Evolutionary conservation across 768 basidiomycete species (phyloP), one percentile per base, ranked within the genome.

Genomic region (Phylloporus sp.): DNA sequence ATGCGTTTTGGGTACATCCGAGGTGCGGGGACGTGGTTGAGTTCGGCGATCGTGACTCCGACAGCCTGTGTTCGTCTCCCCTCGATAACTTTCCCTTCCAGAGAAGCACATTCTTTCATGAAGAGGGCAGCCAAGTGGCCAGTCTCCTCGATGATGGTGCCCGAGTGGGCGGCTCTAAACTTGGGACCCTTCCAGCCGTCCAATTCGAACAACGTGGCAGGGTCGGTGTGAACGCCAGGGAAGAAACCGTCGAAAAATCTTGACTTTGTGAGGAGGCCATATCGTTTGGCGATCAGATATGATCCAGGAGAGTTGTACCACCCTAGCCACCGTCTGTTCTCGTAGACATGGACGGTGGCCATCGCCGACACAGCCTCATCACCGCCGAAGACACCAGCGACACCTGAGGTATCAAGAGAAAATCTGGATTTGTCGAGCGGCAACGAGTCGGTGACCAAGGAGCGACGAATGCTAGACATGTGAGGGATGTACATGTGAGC

Each of bases 301-400:
- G 69, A 66, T 13, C 69, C 69, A 3, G 69, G 69, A 10, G 70
- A 54, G 31, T 71, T 70, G 31, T 70, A 71, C 64, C 68, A 71
- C 6, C 69, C 69, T 13, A 71, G 31, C 64, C 60, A 70, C 22
- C 51, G 60, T 37, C 66, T 61, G 8, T 60, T 58, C 42, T 60
- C 55, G 44, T 60, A 66, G 15, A 71, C 47, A 38, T 70, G 70
- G 13, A 71, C 61, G 3, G 67, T 67, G 1, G 63, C 60, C 64
- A 71, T 70, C 18, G 70, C 66, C 1, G 70, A 61, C 6, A 71
- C 58, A 7, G 69, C 69, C 31, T 70, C 69, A 11, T 69, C 68
- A 9, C 69, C 69, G 24, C 69, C 69, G 26, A 70, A 61, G 39
- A 71, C 60, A 13, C 69, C 68, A 1, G 68, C 69, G 8, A 71